Evolutionary conservation across 2,329 filamentous ascomycete genomes (phyloP), one percentile per base, ranked within the genome.

Genomic region (Stenocarpella maydis): DNA sequence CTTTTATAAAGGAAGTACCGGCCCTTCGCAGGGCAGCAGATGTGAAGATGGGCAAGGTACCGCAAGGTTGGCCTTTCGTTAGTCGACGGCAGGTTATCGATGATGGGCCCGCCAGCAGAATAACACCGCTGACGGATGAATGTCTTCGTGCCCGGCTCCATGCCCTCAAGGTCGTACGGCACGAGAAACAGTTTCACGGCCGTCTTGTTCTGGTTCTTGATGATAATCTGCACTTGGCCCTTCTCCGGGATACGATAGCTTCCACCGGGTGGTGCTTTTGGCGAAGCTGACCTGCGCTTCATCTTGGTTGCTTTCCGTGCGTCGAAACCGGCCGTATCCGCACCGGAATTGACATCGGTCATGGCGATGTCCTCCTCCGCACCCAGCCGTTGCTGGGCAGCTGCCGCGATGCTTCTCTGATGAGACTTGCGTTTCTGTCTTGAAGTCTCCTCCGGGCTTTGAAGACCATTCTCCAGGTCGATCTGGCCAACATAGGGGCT

Each of bases 201-300:
- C 4, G 96, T 98, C 78, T 98, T 98, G 82, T 98, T 97, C 19
- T 95, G 95, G 75, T 98, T 99, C 79, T 98, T 98, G 78, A 99
- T 93, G 71, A 99, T 91, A 72, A 99, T 97, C 76, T 99, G 96
- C 17, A 99, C 84, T 79, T 98, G 96, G 0, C 96, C 96, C 78
- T 95, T 92, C 76, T 96, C 91, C 0, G 96, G 96, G 65, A 99
- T 97, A 52, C 96, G 91, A 78, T 98, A 99, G 76, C 92, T 93
- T 43, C 96, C 95, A 9, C 94, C 94, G 0, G 93, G 92, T 0
- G 94, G 93, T 19, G 91, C 88, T 79, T 79, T 83, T 17, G 78
- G 77, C 0, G 80, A 79, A 37, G 83, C 81, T 7, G 88, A 85
- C 65, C 88, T 85, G 64, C 91, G 86, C 72, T 87, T 91, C 7